Evolutionary conservation across 2,329 filamentous ascomycete species (phyloP).

Genomic region (Zymoseptoria tritici): DNA sequence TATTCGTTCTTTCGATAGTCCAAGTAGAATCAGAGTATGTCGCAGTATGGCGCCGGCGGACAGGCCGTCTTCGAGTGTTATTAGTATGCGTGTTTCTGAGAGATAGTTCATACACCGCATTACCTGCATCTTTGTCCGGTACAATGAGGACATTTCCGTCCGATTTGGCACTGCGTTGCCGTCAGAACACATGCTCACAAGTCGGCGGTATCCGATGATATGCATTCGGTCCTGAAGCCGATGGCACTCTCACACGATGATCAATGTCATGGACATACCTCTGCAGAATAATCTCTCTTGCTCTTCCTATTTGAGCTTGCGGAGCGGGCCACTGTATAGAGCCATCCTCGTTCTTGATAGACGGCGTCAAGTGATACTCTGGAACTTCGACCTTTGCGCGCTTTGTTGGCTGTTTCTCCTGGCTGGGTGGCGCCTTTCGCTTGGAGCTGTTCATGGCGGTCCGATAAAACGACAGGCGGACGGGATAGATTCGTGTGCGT

Average conservation of each 20-base stretch:
- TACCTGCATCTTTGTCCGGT: slow-evolving; percentile 57
- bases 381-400: slow-evolving; percentile 30
- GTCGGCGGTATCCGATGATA: background rate
- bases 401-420: slow-evolving; percentile 18
- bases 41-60: slow-evolving; percentile 57
- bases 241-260: background rate
- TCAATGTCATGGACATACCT: slow-evolving; percentile 41
- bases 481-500: background rate
- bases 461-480: background rate
- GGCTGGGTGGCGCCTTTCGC: slow-evolving; percentile 8
- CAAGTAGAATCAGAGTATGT: slow-evolving; percentile 52
- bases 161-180: slow-evolving; percentile 42
- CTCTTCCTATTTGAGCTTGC: slow-evolving; percentile 46
- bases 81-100: background rate
- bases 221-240: background rate
- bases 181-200: slow-evolving; percentile 5
- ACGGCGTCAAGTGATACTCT: slow-evolving; percentile 41
- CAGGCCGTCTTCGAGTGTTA: slow-evolving; percentile 46
- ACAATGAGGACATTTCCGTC: slow-evolving; percentile 51
- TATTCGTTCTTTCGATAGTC: slow-evolving; percentile 47
- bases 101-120: background rate
- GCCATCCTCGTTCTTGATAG: slow-evolving; percentile 38
- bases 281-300: slow-evolving; percentile 50
- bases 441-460: slow-evolving; percentile 9
- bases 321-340: slow-evolving; percentile 56